Evolutionary conservation across 768 basidiomycete genomes (phyloP).

Genomic region (Gymnopilus dilepis): DNA sequence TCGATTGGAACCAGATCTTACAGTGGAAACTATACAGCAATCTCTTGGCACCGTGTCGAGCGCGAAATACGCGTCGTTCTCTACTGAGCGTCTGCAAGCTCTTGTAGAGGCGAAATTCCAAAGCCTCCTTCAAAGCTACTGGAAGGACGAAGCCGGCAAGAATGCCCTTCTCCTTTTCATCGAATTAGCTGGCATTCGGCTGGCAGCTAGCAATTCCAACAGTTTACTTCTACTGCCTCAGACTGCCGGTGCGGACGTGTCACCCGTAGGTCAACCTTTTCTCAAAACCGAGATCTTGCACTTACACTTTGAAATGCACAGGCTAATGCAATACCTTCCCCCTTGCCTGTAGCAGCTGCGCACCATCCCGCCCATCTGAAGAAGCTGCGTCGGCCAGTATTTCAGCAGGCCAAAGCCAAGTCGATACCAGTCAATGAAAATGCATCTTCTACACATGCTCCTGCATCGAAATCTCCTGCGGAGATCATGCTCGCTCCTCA

Average conservation of each 20-base stretch:
- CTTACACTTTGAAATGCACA: too few relatives aligned
- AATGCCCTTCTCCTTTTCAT: slow-evolving; percentile 34
- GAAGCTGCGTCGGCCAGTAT: slow-evolving; percentile 36
- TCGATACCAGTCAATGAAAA: neutral
- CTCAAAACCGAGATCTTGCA: too few relatives aligned
- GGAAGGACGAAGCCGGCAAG: slow-evolving; percentile 32
- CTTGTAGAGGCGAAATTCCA: slow-evolving; percentile 37
- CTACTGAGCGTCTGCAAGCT: slow-evolving; percentile 36
- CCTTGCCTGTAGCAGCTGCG: slow-evolving; percentile 52
- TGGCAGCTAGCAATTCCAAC: neutral
- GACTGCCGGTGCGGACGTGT: neutral
- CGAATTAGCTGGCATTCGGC: slow-evolving; percentile 33
- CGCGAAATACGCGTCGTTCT: slow-evolving; percentile 31
- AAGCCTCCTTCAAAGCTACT: slow-evolving; percentile 28
- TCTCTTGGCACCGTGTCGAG: neutral
- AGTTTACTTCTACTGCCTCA: neutral
- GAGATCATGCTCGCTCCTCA: slow-evolving; percentile 26
- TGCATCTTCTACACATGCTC: neutral
- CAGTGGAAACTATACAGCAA: neutral
- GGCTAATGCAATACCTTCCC: slow-evolving; percentile 20
- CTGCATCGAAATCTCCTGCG: slow-evolving; percentile 17
- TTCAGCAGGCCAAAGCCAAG: slow-evolving; percentile 19
- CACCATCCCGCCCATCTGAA: slow-evolving; percentile 46
- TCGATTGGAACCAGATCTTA: neutral
- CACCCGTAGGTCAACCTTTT: neutral